Conservation (phyloP, 345 rosid species). For the Eutrema yunnanense region DNA sequence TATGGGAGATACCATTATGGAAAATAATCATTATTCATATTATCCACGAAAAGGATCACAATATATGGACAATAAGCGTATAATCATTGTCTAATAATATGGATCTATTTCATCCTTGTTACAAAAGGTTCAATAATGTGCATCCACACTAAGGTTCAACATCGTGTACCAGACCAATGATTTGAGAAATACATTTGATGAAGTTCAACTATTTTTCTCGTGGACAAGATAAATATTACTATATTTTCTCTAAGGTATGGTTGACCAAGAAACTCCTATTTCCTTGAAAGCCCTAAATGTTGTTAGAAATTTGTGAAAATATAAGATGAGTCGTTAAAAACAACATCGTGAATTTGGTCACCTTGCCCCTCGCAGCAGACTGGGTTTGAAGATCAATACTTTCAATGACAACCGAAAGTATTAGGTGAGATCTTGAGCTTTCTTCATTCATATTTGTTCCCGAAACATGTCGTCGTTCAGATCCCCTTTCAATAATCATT, state of each 20-base stretch:
- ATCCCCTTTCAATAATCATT: constrained; percentile 68
- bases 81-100: neutral
- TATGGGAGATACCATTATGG: neutral
- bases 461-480: constrained; percentile 74
- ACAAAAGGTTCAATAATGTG: neutral
- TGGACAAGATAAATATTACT: neutral
- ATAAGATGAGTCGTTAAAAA: neutral
- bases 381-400: constrained; percentile 97
- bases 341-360: constrained; percentile 11
- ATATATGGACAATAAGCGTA: neutral
- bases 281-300: neutral
- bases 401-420: constrained; percentile 83
- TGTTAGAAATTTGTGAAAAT: neutral
- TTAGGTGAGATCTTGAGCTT: constrained; percentile 92
- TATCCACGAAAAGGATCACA: neutral
- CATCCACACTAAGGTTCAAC: neutral
- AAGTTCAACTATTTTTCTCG: neutral
- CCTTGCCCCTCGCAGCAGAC: constrained; percentile 91
- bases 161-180: neutral
- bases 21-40: neutral
- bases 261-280: neutral
- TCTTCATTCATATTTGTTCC: constrained; percentile 97
- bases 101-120: neutral
- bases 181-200: neutral
- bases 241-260: neutral